A percentile compares a stretch with the other conserved stretches of the same genome.
phyloP scores from a whole-genome alignment of 1,284 basidiomycete genomes.

The Trametes versicolor region DNA sequence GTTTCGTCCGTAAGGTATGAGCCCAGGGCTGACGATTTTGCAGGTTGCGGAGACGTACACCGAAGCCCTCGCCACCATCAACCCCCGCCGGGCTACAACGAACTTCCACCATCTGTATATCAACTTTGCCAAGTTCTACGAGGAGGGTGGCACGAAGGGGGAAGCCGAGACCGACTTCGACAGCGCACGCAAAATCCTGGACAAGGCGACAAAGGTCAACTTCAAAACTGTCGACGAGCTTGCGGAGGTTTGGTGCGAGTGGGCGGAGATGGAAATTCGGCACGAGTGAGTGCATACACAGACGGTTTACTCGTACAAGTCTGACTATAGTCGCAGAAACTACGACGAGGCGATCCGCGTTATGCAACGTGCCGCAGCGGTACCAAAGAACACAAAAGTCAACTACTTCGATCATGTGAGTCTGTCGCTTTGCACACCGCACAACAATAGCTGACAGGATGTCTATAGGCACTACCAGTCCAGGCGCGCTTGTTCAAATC shows the following conservation, averaged over 20 bases:
- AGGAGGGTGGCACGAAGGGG: slow-evolving; percentile 88
- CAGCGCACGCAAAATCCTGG: slow-evolving; percentile 91
- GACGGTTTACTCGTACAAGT: slow-evolving; percentile 4
- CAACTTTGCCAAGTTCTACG: slow-evolving; percentile 98
- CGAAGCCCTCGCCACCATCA: slow-evolving; percentile 88
- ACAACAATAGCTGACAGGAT: neutral
- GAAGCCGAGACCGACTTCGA: slow-evolving; percentile 86
- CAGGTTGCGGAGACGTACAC: slow-evolving; percentile 94
- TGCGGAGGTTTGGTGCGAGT: slow-evolving; percentile 99
- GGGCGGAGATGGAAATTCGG: slow-evolving; percentile 98
- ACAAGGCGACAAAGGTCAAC: slow-evolving; percentile 91
- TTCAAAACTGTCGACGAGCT: slow-evolving; percentile 98
- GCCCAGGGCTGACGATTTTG: neutral
- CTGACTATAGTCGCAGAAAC: slow-evolving; percentile 65
- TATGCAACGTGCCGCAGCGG: slow-evolving; percentile 94
- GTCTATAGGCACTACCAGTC: slow-evolving; percentile 75
- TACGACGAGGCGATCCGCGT: slow-evolving; percentile 95
- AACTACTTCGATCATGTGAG: slow-evolving; percentile 96
- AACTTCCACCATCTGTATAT: slow-evolving; percentile 93
- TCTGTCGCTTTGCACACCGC: slow-evolving; percentile 18
- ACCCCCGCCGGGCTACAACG: slow-evolving; percentile 91
- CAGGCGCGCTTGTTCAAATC: slow-evolving; percentile 97
- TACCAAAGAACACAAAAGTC: slow-evolving; percentile 91
- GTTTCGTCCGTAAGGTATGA: neutral
- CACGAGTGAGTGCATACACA: slow-evolving; percentile 77